These are phyloP conservation scores for Penicillium sp. DNA, from an alignment of 2,329 filamentous ascomycete species.

Conservation along the genomic window DNA sequence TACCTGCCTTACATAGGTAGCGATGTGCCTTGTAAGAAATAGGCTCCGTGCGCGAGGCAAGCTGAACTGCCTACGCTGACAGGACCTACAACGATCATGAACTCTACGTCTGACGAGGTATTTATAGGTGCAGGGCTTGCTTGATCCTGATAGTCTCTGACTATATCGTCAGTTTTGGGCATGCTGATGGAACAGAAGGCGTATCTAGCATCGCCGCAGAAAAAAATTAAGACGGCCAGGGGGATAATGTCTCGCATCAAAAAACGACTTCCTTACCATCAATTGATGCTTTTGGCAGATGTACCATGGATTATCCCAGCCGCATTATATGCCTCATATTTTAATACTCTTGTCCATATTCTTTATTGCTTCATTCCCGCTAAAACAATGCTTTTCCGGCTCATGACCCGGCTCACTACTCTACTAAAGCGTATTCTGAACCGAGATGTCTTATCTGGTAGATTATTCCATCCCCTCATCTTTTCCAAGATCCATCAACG, in stretches of 20 bases:
- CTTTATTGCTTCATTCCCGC: too few relatives aligned
- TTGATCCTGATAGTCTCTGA: conserved; percentile 8
- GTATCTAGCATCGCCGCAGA: conserved; percentile 20
- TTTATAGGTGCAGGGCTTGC: conserved; percentile 8
- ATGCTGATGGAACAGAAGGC: too few relatives aligned
- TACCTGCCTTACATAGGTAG: conserved; percentile 12
- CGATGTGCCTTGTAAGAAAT: conserved; percentile 14
- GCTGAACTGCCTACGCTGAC: conserved; percentile 9
- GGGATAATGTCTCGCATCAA: conserved; percentile 4
- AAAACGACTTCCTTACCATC: conserved; percentile 1
- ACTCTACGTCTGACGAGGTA: too few relatives aligned
- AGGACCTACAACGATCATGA: too few relatives aligned
- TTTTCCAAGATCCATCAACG: conserved; percentile 11
- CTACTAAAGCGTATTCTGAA: too few relatives aligned
- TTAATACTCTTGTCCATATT: conserved; percentile 8
- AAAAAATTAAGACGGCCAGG: conserved; percentile 14
- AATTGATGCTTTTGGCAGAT: conserved; percentile 1
- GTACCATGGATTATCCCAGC: conserved; percentile 5
- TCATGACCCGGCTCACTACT: too few relatives aligned
- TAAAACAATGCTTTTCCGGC: too few relatives aligned
- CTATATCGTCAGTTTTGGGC: conserved; percentile 11
- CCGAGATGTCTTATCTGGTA: conserved; percentile 12
- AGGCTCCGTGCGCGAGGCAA: conserved; percentile 12
- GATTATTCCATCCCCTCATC: conserved; percentile 9
- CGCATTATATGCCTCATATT: conserved; percentile 5